phyloP scores from a whole-genome alignment of 768 basidiomycete genomes.

The Kwoniella botswanensis region DNA sequence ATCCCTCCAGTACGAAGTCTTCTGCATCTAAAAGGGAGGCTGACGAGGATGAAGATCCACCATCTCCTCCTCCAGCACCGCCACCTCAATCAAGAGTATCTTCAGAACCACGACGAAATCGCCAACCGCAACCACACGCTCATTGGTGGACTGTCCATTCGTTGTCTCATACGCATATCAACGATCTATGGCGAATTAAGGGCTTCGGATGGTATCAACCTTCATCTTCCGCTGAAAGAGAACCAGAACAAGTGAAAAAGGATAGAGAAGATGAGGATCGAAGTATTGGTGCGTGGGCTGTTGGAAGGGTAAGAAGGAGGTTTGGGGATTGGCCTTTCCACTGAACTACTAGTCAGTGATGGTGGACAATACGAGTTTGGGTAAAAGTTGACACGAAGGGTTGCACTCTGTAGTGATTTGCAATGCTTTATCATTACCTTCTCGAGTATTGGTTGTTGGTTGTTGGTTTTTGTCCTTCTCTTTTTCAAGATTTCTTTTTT shows the following conservation, averaged over 20 bases:
- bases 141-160: constrained; percentile 24
- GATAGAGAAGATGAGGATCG: constrained; percentile 2
- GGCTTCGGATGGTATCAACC: constrained; percentile 21
- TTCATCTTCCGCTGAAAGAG: neutral
- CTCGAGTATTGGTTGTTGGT: too few species aligned
- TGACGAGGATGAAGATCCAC: neutral
- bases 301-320: constrained; percentile 5
- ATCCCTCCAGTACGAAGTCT: neutral
- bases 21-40: neutral
- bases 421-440: too few species aligned
- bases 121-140: neutral
- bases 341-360: neutral
- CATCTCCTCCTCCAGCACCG: neutral
- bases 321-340: constrained; percentile 22
- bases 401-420: too few species aligned
- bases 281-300: constrained; percentile 19
- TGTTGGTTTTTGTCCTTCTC: too few species aligned
- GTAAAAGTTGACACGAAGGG: too few species aligned
- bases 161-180: neutral
- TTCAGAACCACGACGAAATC: neutral
- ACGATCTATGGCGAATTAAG: constrained; percentile 12
- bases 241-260: neutral
- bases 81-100: neutral
- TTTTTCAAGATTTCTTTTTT: too few species aligned
- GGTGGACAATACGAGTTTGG: too few species aligned